Evolutionary conservation across 805 yeast genomes (phyloP), one percentile per base, ranked within the genome.

Genomic region (Candida manassasensis): DNA sequence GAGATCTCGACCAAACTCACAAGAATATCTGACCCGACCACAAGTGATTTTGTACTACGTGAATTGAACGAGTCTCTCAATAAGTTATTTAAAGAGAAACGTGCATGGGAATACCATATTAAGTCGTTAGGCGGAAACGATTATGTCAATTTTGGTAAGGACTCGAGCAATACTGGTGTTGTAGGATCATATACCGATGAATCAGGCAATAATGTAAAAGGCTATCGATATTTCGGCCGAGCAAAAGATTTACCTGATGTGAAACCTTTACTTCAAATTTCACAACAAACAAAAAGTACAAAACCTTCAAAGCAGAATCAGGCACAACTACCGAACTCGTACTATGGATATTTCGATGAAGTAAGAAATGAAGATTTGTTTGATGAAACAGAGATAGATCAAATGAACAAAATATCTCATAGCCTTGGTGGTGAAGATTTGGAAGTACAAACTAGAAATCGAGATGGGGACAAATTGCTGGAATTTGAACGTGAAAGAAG

Each of bases 191-290:
- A 38, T 15, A 14, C 15, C 19, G 35, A 36, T 6, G 37, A 37
- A 10, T 18, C 42, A 17, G 61, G 62, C 6, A 24, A 43, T 4
- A 41, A 47, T 12, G 52, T 73, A 1, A 63, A 71, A 26, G 87
- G 87, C 0, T 77, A 77, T 43, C 61, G 82, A 37, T 89, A 84
- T 56, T 89, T 77, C 58, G 97, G 97, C 0, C 59, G 95, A 32
- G 95, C 96, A 0, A 68, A 75, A 35, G 90, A 86, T 29, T 59
- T 88, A 6, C 83, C 87, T 0, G 96, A 84, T 42, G 89, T 83
- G 4, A 53, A 55, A 38, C 39, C 46, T 27, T 32, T 53, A 6
- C 21, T 57, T n/a, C 47, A 53, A 34, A 38, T 41, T 11, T 15
- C 18, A 5, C 15, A 27, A n/a, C 18, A 7, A 9, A 6, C 30